Evolutionary conservation across 2,329 filamentous ascomycete genomes (phyloP).

Genomic region (Hymenoscyphus salicellus): DNA sequence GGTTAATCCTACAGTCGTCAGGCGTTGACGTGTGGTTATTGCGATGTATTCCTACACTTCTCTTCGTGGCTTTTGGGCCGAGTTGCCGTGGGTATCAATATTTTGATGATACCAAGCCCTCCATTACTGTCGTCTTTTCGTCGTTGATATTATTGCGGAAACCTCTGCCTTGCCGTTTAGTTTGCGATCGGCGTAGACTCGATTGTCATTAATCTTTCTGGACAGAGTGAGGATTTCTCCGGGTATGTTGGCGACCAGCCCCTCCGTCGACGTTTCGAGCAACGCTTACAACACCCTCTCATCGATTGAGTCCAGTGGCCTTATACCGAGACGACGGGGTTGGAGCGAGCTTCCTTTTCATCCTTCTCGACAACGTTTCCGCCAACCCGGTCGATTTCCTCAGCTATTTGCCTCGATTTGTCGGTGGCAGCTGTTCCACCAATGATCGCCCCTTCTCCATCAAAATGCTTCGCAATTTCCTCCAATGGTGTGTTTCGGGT

Average conservation of each 20-base stretch:
- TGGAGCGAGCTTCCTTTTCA: constrained; percentile 3
- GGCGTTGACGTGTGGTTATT: background rate
- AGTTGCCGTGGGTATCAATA: background rate
- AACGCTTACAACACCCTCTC: background rate
- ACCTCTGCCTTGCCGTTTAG: background rate
- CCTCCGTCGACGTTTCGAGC: background rate
- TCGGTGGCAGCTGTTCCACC: constrained; percentile 15
- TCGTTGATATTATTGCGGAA: background rate
- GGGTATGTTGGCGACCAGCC: background rate
- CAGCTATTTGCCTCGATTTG: constrained; percentile 18
- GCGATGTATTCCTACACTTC: background rate
- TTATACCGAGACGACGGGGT: background rate
- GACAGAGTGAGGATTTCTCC: background rate
- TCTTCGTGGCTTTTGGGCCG: background rate
- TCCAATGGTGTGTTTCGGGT: constrained; percentile 43
- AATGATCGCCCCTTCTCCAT: constrained; percentile 39
- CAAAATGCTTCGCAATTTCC: constrained; percentile 44
- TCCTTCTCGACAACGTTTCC: constrained; percentile 2
- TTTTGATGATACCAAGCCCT: background rate
- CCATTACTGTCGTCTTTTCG: background rate
- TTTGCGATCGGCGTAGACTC: background rate
- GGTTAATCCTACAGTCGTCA: background rate
- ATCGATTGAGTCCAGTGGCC: background rate
- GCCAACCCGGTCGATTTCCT: constrained; percentile 16
- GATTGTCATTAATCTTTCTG: background rate